A percentile compares a stretch with the other conserved stretches of the same genome.
These are phyloP conservation scores for Fusarium sp. DNA, from an alignment of 2,329 filamentous ascomycete species.

Conservation along the genomic window DNA sequence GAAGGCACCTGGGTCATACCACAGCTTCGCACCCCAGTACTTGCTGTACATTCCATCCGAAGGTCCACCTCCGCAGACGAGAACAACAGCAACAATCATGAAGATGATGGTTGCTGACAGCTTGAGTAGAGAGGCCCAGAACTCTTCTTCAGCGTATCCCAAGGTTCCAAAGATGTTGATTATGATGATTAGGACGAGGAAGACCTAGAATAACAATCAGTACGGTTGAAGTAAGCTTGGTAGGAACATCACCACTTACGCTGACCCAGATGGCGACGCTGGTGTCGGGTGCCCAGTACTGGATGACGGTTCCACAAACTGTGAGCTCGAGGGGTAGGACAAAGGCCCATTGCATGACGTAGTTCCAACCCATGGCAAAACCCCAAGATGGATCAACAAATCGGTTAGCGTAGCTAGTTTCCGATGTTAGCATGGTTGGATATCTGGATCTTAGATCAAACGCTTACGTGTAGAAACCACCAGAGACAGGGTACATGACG, in stretches of 20 bases:
- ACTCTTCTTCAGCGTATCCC: conserved; percentile 73
- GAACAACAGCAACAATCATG: conserved; percentile 74
- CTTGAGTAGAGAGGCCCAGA: conserved; percentile 71
- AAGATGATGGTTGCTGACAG: conserved; percentile 72
- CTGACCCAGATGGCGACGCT: conserved; percentile 69
- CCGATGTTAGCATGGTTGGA: conserved; percentile 1
- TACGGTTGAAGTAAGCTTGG: background rate
- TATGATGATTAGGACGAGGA: conserved; percentile 65
- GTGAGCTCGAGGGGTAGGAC: conserved; percentile 65
- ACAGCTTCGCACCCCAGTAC: conserved; percentile 67
- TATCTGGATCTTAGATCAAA: background rate
- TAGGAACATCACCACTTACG: conserved; percentile 25
- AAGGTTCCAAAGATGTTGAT: conserved; percentile 72
- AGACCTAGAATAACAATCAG: conserved; percentile 54
- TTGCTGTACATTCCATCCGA: conserved; percentile 60
- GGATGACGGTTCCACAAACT: conserved; percentile 65
- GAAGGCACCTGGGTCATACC: conserved; percentile 71
- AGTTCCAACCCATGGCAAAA: conserved; percentile 65
- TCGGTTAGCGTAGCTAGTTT: conserved; percentile 62
- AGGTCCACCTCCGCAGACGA: conserved; percentile 74
- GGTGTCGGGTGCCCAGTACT: conserved; percentile 63
- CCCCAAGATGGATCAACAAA: conserved; percentile 70
- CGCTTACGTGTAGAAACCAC: conserved; percentile 67
- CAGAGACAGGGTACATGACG: conserved; percentile 61
- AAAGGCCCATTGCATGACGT: conserved; percentile 62